Evolutionary conservation across 2,329 filamentous ascomycete species (phyloP).

Genomic region (Metarhizium brunneum): DNA sequence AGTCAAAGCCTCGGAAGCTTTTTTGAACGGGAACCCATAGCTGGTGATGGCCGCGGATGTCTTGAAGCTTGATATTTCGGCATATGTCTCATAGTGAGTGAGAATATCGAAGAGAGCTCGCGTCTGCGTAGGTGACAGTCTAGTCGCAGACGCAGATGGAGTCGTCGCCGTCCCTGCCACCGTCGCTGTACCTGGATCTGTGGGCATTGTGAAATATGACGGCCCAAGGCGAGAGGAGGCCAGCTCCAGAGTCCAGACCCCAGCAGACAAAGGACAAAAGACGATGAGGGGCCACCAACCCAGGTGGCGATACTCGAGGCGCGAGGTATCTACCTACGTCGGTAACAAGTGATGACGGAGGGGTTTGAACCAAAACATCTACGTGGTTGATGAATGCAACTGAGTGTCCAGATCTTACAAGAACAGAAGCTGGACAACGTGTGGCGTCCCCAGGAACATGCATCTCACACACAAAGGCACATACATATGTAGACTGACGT

Average conservation of each 20-base stretch:
- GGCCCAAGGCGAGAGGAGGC: not conserved
- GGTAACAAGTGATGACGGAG: too few relatives aligned
- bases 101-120: conserved; percentile 51
- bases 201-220: not conserved
- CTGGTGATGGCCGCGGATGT: conserved; percentile 50
- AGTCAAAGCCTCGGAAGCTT: conserved; percentile 10
- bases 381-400: too few relatives aligned
- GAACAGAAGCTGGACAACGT: too few relatives aligned
- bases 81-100: conserved; percentile 49
- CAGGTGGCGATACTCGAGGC: not conserved
- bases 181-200: not conserved
- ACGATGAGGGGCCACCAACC: not conserved
- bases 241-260: not conserved
- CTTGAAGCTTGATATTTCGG: conserved; percentile 66
- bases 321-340: too few relatives aligned
- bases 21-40: conserved; percentile 62
- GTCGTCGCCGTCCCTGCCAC: not conserved
- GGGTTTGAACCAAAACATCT: too few relatives aligned
- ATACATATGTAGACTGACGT: not conserved
- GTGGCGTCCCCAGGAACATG: too few relatives aligned
- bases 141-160: not conserved
- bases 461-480: too few relatives aligned
- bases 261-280: not conserved
- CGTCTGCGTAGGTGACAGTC: conserved; percentile 27
- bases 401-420: too few relatives aligned